Evolutionary conservation across 2,329 filamentous ascomycete genomes (phyloP), one percentile per base, ranked within the genome.

Genomic region (Diaporthe sp.): DNA sequence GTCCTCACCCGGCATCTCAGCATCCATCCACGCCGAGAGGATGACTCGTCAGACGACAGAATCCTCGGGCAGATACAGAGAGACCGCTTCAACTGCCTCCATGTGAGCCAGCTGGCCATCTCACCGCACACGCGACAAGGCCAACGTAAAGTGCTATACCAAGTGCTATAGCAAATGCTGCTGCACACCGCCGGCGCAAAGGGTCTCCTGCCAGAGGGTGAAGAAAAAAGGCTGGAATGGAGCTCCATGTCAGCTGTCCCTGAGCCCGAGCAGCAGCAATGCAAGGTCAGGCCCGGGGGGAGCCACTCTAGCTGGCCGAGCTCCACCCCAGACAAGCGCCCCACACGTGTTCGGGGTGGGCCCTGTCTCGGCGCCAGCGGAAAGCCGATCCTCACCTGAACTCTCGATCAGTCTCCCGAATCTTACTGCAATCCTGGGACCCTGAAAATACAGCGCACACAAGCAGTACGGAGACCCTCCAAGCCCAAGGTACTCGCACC

Each of bases 371-470:
- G 65, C 46, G 46, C 31, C 46, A 53, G 65, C 46, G 65, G 65
- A 68, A 68, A 53, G 65, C 65, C 65, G 65, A 68, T 68, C 46
- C 65, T 68, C 65, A 68, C 65, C 65, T 68, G 65, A 68, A 68
- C 65, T 68, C 28, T 53, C 65, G 65, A 68, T 68, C 65, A 49
- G 46, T 53, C 65, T 34, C 34, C 65, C 46, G 46, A 68, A 68
- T 68, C 65, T 68, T 68, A 53, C 46, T 68, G 46, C 65, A 53
- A 68, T 68, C 65, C 65, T 39, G 65, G 65, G 65, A 68, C 65
- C 65, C 46, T 68, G 46, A 53, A 28, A 39, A 39, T n/a, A n/a
- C 65, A 68, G 65, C 65, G 65, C 46, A 53, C 46, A 39, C 28
- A 31, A 37, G 31, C 62, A 68, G 62, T 37, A 51, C 62, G n/a